Percentiles rank a stretch among this genome's conserved stretches.
phyloP scores from a whole-genome alignment of 768 basidiomycete species.

The Tricholoma furcatifolium region DNA sequence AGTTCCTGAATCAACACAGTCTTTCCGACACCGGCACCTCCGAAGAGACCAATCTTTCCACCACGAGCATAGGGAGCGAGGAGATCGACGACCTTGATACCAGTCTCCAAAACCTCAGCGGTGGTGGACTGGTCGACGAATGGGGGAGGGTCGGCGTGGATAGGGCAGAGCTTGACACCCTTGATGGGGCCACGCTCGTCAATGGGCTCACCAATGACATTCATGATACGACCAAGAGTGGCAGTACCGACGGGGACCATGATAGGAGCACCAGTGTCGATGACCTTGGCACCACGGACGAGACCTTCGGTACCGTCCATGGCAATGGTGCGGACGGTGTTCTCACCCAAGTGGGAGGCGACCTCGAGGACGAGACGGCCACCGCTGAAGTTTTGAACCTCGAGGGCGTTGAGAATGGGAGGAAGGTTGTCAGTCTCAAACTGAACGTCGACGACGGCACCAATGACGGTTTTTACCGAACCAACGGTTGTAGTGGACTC shows the following conservation, averaged over 20 bases:
- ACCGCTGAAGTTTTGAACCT: slow-evolving; percentile 92
- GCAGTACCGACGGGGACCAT: slow-evolving; percentile 93
- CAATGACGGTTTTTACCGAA: slow-evolving; percentile 96
- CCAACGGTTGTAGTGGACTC: slow-evolving; percentile 76
- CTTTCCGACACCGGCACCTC: slow-evolving; percentile 99
- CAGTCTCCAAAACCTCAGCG: slow-evolving; percentile 98
- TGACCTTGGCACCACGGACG: slow-evolving; percentile 95
- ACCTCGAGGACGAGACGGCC: slow-evolving; percentile 99
- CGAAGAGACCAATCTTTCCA: slow-evolving; percentile 99
- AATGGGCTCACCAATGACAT: slow-evolving; percentile 99
- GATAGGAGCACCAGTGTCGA: slow-evolving; percentile 97
- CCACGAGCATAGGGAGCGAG: slow-evolving; percentile 99
- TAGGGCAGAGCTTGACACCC: slow-evolving; percentile 88
- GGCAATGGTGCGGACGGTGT: slow-evolving; percentile 98
- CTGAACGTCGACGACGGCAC: slow-evolving; percentile 99
- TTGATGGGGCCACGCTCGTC: slow-evolving; percentile 99
- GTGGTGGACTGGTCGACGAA: slow-evolving; percentile 99
- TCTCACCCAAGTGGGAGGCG: slow-evolving; percentile 97
- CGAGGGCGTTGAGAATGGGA: slow-evolving; percentile 97
- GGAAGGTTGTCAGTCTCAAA: slow-evolving; percentile 95
- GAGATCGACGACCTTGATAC: slow-evolving; percentile 99
- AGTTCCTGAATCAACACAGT: slow-evolving; percentile 99
- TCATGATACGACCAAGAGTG: slow-evolving; percentile 99
- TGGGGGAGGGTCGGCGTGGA: slow-evolving; percentile 95
- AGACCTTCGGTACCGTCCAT: slow-evolving; percentile 99